A percentile compares a stretch with the other conserved stretches of the same genome.
Conservation (phyloP, 805 yeast genomes). For the Schizosaccharomyces octosporus region DNA sequence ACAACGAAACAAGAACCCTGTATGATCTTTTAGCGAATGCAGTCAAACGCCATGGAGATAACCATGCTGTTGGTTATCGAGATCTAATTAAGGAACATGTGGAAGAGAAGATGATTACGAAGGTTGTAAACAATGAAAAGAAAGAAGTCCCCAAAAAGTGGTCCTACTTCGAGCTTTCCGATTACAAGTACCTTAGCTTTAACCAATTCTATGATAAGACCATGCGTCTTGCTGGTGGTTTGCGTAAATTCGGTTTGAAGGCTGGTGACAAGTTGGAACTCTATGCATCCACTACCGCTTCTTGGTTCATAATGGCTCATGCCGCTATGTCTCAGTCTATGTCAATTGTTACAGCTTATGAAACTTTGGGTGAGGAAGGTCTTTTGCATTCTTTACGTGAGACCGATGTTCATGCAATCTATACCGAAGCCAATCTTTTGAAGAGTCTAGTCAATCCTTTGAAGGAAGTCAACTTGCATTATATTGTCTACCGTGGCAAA, state of each 20-base stretch:
- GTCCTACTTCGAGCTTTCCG: constrained; percentile 58
- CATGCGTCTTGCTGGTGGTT: constrained; percentile 44
- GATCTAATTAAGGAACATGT: constrained; percentile 44
- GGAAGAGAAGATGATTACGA: constrained; percentile 51
- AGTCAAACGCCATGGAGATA: constrained; percentile 28
- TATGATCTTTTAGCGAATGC: constrained; percentile 46
- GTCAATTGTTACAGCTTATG: constrained; percentile 87
- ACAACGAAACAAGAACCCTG: constrained; percentile 35
- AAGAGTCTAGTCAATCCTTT: constrained; percentile 46
- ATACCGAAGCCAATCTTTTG: constrained; percentile 61
- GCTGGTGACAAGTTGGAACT: constrained; percentile 50
- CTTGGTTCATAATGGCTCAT: constrained; percentile 68
- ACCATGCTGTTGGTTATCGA: constrained; percentile 54
- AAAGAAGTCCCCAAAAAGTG: constrained; percentile 59
- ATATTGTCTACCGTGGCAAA: constrained; percentile 39
- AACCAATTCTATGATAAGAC: constrained; percentile 28
- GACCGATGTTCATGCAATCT: constrained; percentile 55
- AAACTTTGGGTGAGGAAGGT: constrained; percentile 61
- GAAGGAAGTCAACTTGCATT: constrained; percentile 32
- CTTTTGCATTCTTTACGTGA: constrained; percentile 64
- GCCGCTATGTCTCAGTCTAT: constrained; percentile 59
- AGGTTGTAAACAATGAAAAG: constrained; percentile 54
- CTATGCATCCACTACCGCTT: constrained; percentile 25
- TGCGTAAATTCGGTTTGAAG: constrained; percentile 43
- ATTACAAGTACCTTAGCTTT: constrained; percentile 43